phyloP scores from a whole-genome alignment of 1,284 basidiomycete genomes.

The Nidula niveotomentosa region DNA sequence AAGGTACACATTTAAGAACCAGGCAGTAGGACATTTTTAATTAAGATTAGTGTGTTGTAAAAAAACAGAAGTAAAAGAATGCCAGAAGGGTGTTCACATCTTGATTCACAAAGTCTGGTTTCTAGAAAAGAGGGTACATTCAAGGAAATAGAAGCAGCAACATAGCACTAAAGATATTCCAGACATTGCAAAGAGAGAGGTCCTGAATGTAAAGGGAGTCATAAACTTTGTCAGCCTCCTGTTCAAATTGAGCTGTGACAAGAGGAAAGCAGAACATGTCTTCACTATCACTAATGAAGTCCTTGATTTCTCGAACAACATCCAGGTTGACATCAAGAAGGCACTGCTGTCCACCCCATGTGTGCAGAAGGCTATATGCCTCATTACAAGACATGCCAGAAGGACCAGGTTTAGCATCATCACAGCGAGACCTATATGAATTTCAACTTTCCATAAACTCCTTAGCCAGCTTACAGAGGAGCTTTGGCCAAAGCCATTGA shows the following conservation, averaged over 20 bases:
- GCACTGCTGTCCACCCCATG: constrained; percentile 18
- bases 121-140: background rate
- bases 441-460: constrained; percentile 18
- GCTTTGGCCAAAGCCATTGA: constrained; percentile 26
- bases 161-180: constrained; percentile 16
- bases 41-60: no score
- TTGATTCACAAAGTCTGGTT: background rate
- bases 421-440: constrained; percentile 12
- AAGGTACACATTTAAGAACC: no score
- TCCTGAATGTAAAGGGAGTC: constrained; percentile 7
- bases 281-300: constrained; percentile 14
- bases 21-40: no score
- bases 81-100: no score
- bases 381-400: constrained; percentile 25
- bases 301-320: constrained; percentile 19
- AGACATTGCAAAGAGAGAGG: constrained; percentile 16
- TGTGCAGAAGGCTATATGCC: constrained; percentile 15
- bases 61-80: no score
- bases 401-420: constrained; percentile 23
- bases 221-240: constrained; percentile 10
- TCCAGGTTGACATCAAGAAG: constrained; percentile 18
- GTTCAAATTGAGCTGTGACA: constrained; percentile 14
- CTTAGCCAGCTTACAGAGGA: constrained; percentile 18
- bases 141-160: constrained; percentile 12
- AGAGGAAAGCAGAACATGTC: constrained; percentile 14